phyloP scores from a whole-genome alignment of 2,329 filamentous ascomycete species.

The Aphanoascus verrucosus region DNA sequence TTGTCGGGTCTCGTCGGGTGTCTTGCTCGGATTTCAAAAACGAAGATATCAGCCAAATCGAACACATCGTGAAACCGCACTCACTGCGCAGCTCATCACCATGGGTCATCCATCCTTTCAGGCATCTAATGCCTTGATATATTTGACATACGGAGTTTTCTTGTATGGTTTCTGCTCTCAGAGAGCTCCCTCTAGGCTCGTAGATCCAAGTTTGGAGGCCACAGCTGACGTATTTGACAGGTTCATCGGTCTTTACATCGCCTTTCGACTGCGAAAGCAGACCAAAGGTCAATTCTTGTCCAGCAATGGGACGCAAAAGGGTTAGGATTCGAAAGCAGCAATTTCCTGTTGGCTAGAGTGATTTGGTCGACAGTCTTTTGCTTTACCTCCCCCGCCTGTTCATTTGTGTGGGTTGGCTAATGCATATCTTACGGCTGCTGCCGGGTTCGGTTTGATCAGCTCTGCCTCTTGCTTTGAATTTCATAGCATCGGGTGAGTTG shows the following conservation, averaged over 20 bases:
- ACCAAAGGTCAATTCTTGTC: constrained; percentile 61
- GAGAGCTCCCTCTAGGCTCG: not conserved
- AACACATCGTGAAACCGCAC: not conserved
- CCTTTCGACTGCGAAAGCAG: constrained; percentile 50
- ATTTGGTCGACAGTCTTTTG: not conserved
- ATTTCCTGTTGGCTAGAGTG: not conserved
- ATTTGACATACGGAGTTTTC: constrained; percentile 66
- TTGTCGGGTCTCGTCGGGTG: not conserved
- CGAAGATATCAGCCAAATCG: not conserved
- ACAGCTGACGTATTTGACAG: constrained; percentile 34
- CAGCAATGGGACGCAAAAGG: constrained; percentile 72
- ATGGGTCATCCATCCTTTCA: constrained; percentile 67
- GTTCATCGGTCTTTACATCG: constrained; percentile 50
- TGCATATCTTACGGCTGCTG: constrained; percentile 3
- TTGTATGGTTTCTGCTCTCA: constrained; percentile 42
- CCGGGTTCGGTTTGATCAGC: constrained; percentile 39
- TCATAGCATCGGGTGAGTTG: constrained; percentile 83
- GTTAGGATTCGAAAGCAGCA: constrained; percentile 42
- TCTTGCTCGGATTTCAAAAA: not conserved
- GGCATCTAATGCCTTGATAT: constrained; percentile 76
- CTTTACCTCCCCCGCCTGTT: not conserved
- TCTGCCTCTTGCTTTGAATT: constrained; percentile 72
- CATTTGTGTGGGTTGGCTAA: constrained; percentile 1
- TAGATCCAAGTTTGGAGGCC: not conserved
- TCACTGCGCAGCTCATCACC: not conserved